phyloP scores from a whole-genome alignment of 1,284 basidiomycete species.

The Grifola frondosa region DNA sequence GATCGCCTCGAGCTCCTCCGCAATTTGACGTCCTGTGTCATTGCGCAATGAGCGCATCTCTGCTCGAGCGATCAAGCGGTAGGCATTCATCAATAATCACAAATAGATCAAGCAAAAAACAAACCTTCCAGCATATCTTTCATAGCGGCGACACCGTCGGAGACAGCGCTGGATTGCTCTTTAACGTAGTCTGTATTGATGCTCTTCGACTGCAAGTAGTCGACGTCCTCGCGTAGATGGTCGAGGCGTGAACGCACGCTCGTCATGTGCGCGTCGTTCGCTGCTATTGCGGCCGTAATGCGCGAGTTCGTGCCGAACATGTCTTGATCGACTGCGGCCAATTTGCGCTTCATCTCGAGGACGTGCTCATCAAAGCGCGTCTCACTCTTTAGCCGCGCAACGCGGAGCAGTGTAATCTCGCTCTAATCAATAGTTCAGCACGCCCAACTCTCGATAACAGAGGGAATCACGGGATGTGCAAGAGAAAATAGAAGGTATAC shows the following conservation, averaged over 20 bases:
- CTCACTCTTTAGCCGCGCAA: conserved; percentile 25
- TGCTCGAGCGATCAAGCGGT: conserved; percentile 7
- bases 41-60: conserved; percentile 36
- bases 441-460: not conserved
- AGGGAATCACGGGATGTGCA: not conserved
- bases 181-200: conserved; percentile 11
- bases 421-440: conserved; percentile 5
- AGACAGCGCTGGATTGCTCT: conserved; percentile 2
- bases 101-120: not conserved
- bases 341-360: conserved; percentile 24
- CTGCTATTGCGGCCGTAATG: conserved; percentile 8
- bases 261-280: conserved; percentile 10
- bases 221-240: conserved; percentile 15
- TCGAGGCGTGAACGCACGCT: conserved; percentile 17
- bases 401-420: conserved; percentile 25
- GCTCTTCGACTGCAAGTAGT: conserved; percentile 11
- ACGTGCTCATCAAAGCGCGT: conserved; percentile 20
- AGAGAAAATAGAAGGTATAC: conserved; percentile 5
- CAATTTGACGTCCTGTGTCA: conserved; percentile 33
- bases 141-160: conserved; percentile 9
- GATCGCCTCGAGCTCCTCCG: conserved; percentile 31
- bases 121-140: conserved; percentile 21
- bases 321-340: conserved; percentile 23
- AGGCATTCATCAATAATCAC: not conserved
- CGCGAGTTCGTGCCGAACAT: conserved; percentile 20